Conservation (phyloP, 768 basidiomycete species). For the Rickenella mellea region DNA sequence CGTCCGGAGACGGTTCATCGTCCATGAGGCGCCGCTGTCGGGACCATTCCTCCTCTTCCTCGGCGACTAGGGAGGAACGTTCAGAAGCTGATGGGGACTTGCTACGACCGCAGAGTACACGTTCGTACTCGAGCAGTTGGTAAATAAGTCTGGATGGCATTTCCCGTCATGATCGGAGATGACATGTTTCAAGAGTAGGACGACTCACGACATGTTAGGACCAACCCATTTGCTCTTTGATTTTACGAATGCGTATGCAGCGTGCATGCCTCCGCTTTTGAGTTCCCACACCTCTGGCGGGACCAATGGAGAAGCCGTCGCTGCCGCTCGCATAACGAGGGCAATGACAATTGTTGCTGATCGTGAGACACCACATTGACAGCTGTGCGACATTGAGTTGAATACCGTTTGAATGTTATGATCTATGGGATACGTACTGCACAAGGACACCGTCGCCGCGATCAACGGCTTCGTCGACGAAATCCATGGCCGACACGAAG, state of each 20-base stretch:
- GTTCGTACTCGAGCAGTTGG: slow-evolving; percentile 88
- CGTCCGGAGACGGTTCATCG: slow-evolving; percentile 37
- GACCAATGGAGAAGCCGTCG: slow-evolving; percentile 51
- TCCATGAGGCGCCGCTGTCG: slow-evolving; percentile 56
- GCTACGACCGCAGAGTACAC: slow-evolving; percentile 45
- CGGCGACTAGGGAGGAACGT: slow-evolving; percentile 39
- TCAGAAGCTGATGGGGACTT: slow-evolving; percentile 45
- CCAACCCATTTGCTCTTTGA: slow-evolving; percentile 81
- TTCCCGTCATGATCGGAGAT: slow-evolving; percentile 14
- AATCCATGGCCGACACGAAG: slow-evolving; percentile 72
- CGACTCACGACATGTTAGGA: slow-evolving; percentile 88
- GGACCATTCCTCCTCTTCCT: slow-evolving; percentile 77
- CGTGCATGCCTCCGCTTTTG: slow-evolving; percentile 68
- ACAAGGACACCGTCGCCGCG: slow-evolving; percentile 76
- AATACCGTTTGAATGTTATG: slow-evolving; percentile 2
- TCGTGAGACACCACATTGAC: slow-evolving; percentile 89
- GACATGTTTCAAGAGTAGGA: slow-evolving; percentile 7
- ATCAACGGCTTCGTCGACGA: slow-evolving; percentile 66
- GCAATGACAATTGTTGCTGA: slow-evolving; percentile 88
- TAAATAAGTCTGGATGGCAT: slow-evolving; percentile 65
- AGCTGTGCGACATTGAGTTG: slow-evolving; percentile 39
- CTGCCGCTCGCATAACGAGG: slow-evolving; percentile 88
- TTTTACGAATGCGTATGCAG: slow-evolving; percentile 83
- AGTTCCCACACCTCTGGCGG: slow-evolving; percentile 70
- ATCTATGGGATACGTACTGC: slow-evolving; percentile 48